Evolutionary conservation across 2,329 filamentous ascomycete species (phyloP), one percentile per base, ranked within the genome.

Genomic region (Trichoderma sp.): DNA sequence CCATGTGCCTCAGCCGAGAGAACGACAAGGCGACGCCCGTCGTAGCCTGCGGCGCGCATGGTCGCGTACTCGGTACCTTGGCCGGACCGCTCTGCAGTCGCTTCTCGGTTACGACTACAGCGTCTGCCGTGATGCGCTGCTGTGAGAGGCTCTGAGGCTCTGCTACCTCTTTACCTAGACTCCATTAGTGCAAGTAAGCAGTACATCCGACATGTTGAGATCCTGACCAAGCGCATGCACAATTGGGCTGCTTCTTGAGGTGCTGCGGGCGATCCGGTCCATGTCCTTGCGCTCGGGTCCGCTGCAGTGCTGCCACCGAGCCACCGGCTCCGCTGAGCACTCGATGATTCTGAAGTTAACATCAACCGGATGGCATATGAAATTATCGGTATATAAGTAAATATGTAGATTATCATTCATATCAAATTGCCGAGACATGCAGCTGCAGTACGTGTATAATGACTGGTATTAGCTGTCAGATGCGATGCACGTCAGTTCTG

Each of bases 271-370:
- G 59, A 54, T 54, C 59, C 59, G 48, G 59, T 45, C 30, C 12
- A 39, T 3, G 15, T 28, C 34, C 43, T 24, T 43, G 24, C 19
- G 45, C 60, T 63, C 60, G 50, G 60, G 26, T 44, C 60, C 50
- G 60, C 50, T 63, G 60, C 60, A 55, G 60, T 63, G 60, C 60
- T 63, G n/a, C 50, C 60, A 55, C 60, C 50, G 50, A 41, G 50
- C 39, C 41, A 26, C 60, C 50, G 60, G 55, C 43, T 44, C 44
- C 41, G 55, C 47, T 24, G 24, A 12, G 44, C 56, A 39, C 1
- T 5, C 9, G 5, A 39, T 14, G 12, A 39, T 5, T 39, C 3
- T 39, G 12, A 14, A 39, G 34, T 39, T 14, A 21, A 21, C 15
- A 61, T 17, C 34, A 41, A 10, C 17, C 43, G 34, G 30, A 61